Evolutionary conservation across 768 basidiomycete genomes (phyloP).

Genomic region (Crepidotus variabilis): DNA sequence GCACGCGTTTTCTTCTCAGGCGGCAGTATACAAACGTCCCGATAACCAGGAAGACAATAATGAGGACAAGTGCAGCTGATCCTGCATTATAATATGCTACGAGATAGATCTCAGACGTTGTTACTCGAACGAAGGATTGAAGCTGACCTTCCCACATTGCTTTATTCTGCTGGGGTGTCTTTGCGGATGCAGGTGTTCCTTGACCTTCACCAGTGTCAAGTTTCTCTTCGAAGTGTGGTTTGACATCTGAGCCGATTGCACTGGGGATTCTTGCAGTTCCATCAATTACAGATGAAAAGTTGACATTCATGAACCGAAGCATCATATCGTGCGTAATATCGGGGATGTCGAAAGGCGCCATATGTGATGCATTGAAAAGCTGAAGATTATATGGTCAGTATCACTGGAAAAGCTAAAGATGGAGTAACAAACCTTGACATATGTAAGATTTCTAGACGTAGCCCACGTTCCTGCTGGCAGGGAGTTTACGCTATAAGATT

Average conservation of each 20-base stretch:
- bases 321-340: slow-evolving; percentile 96
- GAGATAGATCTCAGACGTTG: slow-evolving; percentile 2
- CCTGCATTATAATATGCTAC: slow-evolving; percentile 94
- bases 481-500: slow-evolving; percentile 73
- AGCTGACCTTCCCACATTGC: slow-evolving; percentile 87
- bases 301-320: slow-evolving; percentile 91
- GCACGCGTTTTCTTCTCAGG: slow-evolving; percentile 42
- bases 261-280: slow-evolving; percentile 81
- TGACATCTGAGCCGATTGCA: slow-evolving; percentile 67
- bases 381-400: slow-evolving; percentile 22
- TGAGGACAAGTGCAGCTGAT: slow-evolving; percentile 78
- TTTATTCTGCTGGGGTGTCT: slow-evolving; percentile 74
- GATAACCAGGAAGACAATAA: slow-evolving; percentile 65
- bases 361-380: slow-evolving; percentile 94
- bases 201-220: slow-evolving; percentile 33
- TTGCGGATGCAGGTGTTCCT: slow-evolving; percentile 37
- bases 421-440: slow-evolving; percentile 65
- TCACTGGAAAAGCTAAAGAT: neutral
- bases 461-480: slow-evolving; percentile 90
- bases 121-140: neutral
- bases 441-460: slow-evolving; percentile 84
- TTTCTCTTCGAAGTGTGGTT: slow-evolving; percentile 57
- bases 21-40: slow-evolving; percentile 83
- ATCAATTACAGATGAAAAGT: slow-evolving; percentile 78
- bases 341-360: slow-evolving; percentile 89